These are phyloP conservation scores for Cordyceps javanica DNA, from an alignment of 2,329 filamentous ascomycete genomes.

Conservation along the genomic window DNA sequence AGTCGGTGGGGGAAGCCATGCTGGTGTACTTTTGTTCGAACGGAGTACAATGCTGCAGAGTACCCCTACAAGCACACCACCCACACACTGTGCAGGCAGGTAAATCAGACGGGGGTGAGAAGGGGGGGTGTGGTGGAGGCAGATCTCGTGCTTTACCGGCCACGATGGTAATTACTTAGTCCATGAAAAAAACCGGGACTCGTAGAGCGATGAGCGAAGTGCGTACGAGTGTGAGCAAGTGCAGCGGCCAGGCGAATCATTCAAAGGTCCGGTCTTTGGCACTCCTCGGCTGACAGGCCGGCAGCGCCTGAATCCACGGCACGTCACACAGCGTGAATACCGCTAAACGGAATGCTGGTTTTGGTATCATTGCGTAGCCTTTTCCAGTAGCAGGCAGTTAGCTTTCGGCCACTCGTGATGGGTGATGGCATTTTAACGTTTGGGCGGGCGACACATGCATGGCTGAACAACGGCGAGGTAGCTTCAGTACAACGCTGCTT, in stretches of 20 bases:
- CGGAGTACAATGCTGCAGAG: constrained; percentile 8
- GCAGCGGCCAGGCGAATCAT: not conserved
- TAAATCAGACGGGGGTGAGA: constrained; percentile 11
- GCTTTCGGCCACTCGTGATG: not conserved
- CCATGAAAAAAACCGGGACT: constrained; percentile 8
- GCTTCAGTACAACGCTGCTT: constrained; percentile 9
- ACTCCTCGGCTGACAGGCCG: not conserved
- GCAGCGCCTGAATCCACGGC: not conserved
- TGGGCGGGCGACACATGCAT: not conserved
- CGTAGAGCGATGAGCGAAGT: not conserved
- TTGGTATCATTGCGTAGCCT: not conserved
- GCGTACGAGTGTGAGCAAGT: not conserved
- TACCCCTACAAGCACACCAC: constrained; percentile 9
- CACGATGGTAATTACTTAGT: constrained; percentile 13
- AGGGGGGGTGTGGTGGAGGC: constrained; percentile 7
- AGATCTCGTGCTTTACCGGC: constrained; percentile 14
- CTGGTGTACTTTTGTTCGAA: constrained; percentile 8
- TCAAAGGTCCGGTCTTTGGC: not conserved
- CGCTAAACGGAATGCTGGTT: not conserved
- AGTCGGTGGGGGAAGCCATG: constrained; percentile 10
- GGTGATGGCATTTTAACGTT: not conserved
- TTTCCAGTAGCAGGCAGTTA: not conserved
- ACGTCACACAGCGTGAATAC: not conserved
- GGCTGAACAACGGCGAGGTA: not conserved
- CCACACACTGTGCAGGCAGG: not conserved